phyloP scores from a whole-genome alignment of 1,139 yeast genomes.

The Suhomyces terraborum region DNA sequence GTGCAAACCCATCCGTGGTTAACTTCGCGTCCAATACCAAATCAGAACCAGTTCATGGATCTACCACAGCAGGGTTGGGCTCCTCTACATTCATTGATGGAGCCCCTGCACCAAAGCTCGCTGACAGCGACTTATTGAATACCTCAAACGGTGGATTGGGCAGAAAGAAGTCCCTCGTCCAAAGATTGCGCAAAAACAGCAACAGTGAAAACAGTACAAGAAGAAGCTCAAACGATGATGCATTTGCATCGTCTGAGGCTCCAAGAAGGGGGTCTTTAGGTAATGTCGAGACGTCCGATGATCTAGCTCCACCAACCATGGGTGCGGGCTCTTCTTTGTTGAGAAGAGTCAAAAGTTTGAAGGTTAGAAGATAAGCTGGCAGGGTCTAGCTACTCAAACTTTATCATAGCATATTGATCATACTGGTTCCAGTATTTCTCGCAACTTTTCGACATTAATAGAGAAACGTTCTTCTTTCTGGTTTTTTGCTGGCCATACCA shows the following conservation, averaged over 20 bases:
- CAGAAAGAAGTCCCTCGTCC: constrained; percentile 76
- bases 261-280: constrained; percentile 28
- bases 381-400: constrained; percentile 1
- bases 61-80: constrained; percentile 84
- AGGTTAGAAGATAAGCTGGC: constrained; percentile 52
- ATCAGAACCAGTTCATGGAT: constrained; percentile 80
- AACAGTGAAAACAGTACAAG: constrained; percentile 36
- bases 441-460: constrained; percentile 4
- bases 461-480: constrained; percentile 6
- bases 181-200: constrained; percentile 57
- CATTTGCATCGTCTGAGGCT: constrained; percentile 17
- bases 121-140: constrained; percentile 29
- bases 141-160: constrained; percentile 46
- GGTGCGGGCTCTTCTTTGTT: constrained; percentile 48
- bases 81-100: constrained; percentile 93
- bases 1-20: constrained; percentile 53
- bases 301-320: constrained; percentile 17
- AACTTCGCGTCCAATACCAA: constrained; percentile 72
- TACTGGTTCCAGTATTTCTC: not conserved
- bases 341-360: constrained; percentile 85
- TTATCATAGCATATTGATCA: constrained; percentile 2
- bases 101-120: constrained; percentile 76
- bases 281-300: constrained; percentile 15
- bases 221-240: constrained; percentile 38
- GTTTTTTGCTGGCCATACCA: constrained; percentile 9